Conservation (phyloP, 345 rosid species). For the thale cress (Arabidopsis thaliana) region DNA sequence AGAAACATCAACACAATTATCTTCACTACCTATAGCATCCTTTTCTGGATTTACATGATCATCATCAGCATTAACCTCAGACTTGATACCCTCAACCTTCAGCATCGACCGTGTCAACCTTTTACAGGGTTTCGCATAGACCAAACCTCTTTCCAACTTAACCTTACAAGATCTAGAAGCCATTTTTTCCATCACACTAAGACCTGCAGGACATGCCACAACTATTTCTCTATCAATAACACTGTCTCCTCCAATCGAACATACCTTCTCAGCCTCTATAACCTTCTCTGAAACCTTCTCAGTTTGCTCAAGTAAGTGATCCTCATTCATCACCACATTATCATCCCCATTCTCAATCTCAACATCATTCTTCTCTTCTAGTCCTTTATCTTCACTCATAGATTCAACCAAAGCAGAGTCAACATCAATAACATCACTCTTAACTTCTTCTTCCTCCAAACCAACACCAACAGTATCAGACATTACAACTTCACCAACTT, state of each 20-base stretch:
- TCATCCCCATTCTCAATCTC: background rate
- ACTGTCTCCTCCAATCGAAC: constrained; percentile 7
- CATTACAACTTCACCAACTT: constrained; percentile 5
- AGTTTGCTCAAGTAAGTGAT: background rate
- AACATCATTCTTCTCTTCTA: constrained; percentile 31
- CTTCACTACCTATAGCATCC: constrained; percentile 24
- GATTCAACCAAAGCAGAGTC: constrained; percentile 38
- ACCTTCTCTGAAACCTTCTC: background rate
- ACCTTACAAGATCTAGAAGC: constrained; percentile 30
- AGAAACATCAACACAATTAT: constrained; percentile 33
- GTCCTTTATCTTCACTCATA: constrained; percentile 30
- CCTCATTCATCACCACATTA: constrained; percentile 16
- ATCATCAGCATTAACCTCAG: constrained; percentile 32
- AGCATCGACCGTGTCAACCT: constrained; percentile 65
- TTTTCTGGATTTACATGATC: constrained; percentile 6
- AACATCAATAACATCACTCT: constrained; percentile 74
- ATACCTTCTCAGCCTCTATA: background rate
- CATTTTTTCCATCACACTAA: constrained; percentile 21
- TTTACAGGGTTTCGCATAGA: constrained; percentile 40
- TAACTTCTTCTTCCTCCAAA: constrained; percentile 68
- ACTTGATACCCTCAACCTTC: constrained; percentile 40
- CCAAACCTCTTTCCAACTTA: constrained; percentile 37
- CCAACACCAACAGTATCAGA: constrained; percentile 40
- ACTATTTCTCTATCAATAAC: constrained; percentile 14
- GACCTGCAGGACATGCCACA: constrained; percentile 40